Evolutionary conservation across 768 basidiomycete genomes (phyloP).

Genomic region (Steccherinum ochraceum): DNA sequence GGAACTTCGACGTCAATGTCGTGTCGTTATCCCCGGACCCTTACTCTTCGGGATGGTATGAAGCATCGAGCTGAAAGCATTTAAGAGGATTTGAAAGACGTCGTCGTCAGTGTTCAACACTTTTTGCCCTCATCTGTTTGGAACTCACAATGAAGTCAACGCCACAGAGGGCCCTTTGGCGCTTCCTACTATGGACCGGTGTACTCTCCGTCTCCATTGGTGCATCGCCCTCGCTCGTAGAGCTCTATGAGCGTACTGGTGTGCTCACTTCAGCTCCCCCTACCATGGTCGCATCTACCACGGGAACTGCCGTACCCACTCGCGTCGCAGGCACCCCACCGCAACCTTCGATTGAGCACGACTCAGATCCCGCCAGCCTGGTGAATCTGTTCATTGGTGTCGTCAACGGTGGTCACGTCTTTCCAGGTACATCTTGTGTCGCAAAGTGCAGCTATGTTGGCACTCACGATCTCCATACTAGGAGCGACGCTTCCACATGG

Average conservation of each 20-base stretch:
- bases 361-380: constrained; percentile 20
- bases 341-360: background rate
- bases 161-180: background rate
- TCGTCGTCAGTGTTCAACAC: background rate
- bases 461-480: constrained; percentile 11
- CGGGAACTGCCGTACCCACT: too few relatives aligned
- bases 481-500: constrained; percentile 63
- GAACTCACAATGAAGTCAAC: background rate
- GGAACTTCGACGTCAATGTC: background rate
- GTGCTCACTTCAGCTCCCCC: background rate
- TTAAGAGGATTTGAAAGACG: background rate
- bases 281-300: too few relatives aligned
- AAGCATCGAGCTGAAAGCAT: too few relatives aligned
- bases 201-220: background rate
- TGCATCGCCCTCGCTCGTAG: background rate
- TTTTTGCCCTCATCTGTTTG: background rate
- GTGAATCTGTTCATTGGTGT: constrained; percentile 63
- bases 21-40: too few relatives aligned
- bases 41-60: too few relatives aligned
- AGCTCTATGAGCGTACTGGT: background rate
- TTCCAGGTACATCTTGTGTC: constrained; percentile 40
- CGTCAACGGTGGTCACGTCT: constrained; percentile 58
- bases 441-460: background rate
- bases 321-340: background rate
- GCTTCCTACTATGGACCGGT: background rate